Percentiles rank a stretch among this genome's conserved stretches.
These are phyloP conservation scores for Neophaeococcomyces mojaviensis DNA, from an alignment of 2,329 filamentous ascomycete genomes.

Conservation along the genomic window DNA sequence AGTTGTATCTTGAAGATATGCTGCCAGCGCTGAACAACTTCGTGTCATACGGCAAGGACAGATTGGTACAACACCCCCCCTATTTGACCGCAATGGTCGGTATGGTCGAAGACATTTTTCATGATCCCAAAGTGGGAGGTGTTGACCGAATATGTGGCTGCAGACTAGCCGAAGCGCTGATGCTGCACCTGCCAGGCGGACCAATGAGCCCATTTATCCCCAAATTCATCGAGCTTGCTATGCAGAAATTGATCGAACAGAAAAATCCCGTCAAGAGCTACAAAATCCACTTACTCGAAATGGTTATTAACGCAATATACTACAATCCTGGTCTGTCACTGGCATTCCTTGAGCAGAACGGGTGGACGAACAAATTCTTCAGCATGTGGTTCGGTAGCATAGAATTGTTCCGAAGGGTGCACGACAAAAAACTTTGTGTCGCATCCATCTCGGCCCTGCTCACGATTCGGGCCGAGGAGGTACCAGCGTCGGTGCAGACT, in stretches of 20 bases:
- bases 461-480: conserved; percentile 67
- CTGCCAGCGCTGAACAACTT: conserved; percentile 96
- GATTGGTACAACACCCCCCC: conserved; percentile 71
- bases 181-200: conserved; percentile 84
- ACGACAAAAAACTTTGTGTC: conserved; percentile 98
- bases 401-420: conserved; percentile 82
- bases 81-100: conserved; percentile 84
- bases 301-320: conserved; percentile 96
- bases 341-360: conserved; percentile 79
- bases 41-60: conserved; percentile 79
- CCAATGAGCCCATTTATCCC: conserved; percentile 75
- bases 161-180: conserved; percentile 93
- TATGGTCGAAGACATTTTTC: conserved; percentile 94
- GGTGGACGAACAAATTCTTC: conserved; percentile 98
- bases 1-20: conserved; percentile 98
- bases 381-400: conserved; percentile 97
- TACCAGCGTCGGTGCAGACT: conserved; percentile 85
- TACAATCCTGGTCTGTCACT: conserved; percentile 86
- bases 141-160: conserved; percentile 95
- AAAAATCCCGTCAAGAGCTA: conserved; percentile 74
- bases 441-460: conserved; percentile 84
- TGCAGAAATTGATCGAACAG: conserved; percentile 67
- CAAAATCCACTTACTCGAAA: conserved; percentile 94
- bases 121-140: conserved; percentile 81
- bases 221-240: conserved; percentile 82